phyloP scores from a whole-genome alignment of 345 rosid species.

The Ricinus communis region DNA sequence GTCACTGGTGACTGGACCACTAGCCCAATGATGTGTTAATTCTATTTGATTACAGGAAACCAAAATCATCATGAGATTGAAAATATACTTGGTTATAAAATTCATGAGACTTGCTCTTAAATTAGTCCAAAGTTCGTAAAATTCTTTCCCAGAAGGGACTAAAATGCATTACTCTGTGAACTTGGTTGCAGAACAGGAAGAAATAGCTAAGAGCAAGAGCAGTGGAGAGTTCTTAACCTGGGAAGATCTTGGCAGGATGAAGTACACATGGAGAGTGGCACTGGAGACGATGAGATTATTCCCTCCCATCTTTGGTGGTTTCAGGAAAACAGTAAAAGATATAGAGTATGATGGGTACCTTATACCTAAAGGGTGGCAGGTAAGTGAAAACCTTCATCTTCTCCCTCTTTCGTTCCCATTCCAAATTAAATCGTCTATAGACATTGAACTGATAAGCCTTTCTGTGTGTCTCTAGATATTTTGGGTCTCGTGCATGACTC shows the following conservation, averaged over 20 bases:
- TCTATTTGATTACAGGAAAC: too few relatives aligned
- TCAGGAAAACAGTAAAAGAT: slow-evolving; percentile 46
- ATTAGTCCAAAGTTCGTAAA: not conserved
- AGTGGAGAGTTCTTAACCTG: slow-evolving; percentile 42
- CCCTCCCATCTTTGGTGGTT: slow-evolving; percentile 51
- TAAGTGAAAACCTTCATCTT: slow-evolving; percentile 20
- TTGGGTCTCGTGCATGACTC: slow-evolving; percentile 49
- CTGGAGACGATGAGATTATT: slow-evolving; percentile 49
- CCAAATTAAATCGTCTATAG: not conserved
- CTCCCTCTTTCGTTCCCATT: not conserved
- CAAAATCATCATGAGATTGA: too few relatives aligned
- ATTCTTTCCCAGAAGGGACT: not conserved
- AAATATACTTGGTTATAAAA: too few relatives aligned
- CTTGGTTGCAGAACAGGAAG: slow-evolving; percentile 48
- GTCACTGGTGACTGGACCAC: too few relatives aligned
- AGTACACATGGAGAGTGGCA: slow-evolving; percentile 62
- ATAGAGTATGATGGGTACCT: slow-evolving; percentile 40
- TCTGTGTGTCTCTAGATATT: slow-evolving; percentile 29
- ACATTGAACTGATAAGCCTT: not conserved
- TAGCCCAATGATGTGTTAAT: too few relatives aligned
- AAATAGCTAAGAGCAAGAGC: slow-evolving; percentile 42
- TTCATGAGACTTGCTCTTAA: too few relatives aligned
- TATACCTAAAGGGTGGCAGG: slow-evolving; percentile 59
- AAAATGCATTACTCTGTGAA: not conserved
- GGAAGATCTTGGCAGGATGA: slow-evolving; percentile 59